These are phyloP conservation scores for Phanerochaete carnosa DNA, from an alignment of 768 basidiomycete genomes.

Conservation along the genomic window DNA sequence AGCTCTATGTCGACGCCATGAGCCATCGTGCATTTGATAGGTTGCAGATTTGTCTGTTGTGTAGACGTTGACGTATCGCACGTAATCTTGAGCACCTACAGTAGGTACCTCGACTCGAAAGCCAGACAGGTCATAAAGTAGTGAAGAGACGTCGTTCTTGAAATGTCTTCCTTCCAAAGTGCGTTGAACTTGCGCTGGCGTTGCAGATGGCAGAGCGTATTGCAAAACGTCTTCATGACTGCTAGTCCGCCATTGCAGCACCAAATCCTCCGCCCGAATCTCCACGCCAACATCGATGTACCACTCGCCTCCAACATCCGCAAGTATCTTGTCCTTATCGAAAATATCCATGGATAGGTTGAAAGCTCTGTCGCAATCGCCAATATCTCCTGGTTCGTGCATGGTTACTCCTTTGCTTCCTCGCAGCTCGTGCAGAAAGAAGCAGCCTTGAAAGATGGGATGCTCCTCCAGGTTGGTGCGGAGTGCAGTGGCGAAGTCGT, in stretches of 20 bases:
- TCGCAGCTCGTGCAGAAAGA: neutral
- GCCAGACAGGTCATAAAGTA: neutral
- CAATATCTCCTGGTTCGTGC: neutral
- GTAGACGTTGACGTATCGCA: conserved; percentile 2
- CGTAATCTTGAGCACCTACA: neutral
- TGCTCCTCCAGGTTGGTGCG: neutral
- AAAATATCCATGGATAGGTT: neutral
- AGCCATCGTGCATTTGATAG: neutral
- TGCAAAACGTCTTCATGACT: neutral
- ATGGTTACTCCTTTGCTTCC: neutral
- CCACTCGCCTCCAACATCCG: neutral
- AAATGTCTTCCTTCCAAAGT: neutral
- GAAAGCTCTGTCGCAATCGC: neutral
- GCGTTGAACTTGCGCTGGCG: neutral
- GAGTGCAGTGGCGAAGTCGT: neutral
- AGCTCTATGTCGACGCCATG: neutral
- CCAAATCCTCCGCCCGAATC: neutral
- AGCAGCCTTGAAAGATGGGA: neutral
- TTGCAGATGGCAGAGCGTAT: neutral
- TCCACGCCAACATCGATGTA: neutral
- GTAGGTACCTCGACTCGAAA: neutral
- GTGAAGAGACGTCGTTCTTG: neutral
- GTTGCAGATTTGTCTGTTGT: neutral
- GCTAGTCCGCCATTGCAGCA: neutral
- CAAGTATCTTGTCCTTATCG: neutral